Conservation (phyloP, 2,329 filamentous ascomycete genomes). For the Chaetomiaceae sp. region DNA sequence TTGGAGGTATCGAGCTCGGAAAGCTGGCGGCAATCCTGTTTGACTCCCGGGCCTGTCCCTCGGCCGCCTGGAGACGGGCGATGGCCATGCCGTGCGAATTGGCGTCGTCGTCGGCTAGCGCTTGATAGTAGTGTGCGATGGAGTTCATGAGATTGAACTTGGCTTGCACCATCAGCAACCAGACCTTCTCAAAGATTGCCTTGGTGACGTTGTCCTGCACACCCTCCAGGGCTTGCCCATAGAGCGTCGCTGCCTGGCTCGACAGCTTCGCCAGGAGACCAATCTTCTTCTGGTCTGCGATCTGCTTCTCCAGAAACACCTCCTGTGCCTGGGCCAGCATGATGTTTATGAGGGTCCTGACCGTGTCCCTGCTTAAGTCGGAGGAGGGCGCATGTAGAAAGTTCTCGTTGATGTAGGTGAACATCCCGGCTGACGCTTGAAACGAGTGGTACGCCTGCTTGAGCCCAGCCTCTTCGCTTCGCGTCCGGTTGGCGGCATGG, state of each 20-base stretch:
- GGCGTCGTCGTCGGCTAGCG: slow-evolving; percentile 81
- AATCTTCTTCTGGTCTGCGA: slow-evolving; percentile 86
- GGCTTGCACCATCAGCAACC: slow-evolving; percentile 75
- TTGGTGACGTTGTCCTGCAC: slow-evolving; percentile 88
- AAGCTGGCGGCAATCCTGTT: slow-evolving; percentile 71
- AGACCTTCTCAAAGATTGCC: slow-evolving; percentile 89
- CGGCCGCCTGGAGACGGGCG: slow-evolving; percentile 73
- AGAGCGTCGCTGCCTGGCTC: slow-evolving; percentile 83
- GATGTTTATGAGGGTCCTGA: slow-evolving; percentile 87
- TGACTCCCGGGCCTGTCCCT: slow-evolving; percentile 72
- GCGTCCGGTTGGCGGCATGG: slow-evolving; percentile 87
- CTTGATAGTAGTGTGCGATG: slow-evolving; percentile 89
- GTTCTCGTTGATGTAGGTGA: slow-evolving; percentile 99
- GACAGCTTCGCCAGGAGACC: slow-evolving; percentile 88
- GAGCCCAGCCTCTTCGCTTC: slow-evolving; percentile 83
- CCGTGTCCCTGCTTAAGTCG: slow-evolving; percentile 91
- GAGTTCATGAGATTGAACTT: slow-evolving; percentile 82
- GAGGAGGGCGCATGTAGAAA: slow-evolving; percentile 94
- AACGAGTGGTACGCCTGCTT: slow-evolving; percentile 98
- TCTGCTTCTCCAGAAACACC: slow-evolving; percentile 94
- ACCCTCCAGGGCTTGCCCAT: slow-evolving; percentile 80
- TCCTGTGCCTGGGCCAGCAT: slow-evolving; percentile 96
- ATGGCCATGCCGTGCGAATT: slow-evolving; percentile 83
- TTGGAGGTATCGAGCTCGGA: slow-evolving; percentile 69
- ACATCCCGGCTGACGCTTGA: slow-evolving; percentile 97